These are phyloP conservation scores for Roridomyces roridus DNA, from an alignment of 768 basidiomycete species.

Conservation along the genomic window DNA sequence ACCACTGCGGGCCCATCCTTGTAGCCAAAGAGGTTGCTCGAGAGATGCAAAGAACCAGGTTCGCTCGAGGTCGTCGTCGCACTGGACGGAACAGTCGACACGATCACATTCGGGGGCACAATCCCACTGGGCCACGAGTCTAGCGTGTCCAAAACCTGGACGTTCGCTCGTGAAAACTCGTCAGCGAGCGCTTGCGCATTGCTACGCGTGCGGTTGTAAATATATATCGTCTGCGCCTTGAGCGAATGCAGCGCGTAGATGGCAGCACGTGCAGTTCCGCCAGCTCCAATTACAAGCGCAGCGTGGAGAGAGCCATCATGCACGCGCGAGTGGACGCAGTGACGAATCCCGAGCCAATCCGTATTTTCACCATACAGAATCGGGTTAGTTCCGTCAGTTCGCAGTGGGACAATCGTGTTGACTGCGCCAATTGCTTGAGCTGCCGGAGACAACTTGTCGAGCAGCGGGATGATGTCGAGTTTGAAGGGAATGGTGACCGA, in stretches of 20 bases:
- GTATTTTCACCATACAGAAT: constrained; percentile 93
- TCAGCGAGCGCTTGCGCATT: constrained; percentile 75
- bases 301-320: constrained; percentile 47
- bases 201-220: constrained; percentile 83
- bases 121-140: constrained; percentile 53
- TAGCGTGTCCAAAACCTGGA: constrained; percentile 67
- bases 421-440: constrained; percentile 92
- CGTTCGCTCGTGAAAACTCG: constrained; percentile 69
- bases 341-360: constrained; percentile 89
- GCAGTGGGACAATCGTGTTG: constrained; percentile 82
- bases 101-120: constrained; percentile 70
- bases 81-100: constrained; percentile 87
- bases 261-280: constrained; percentile 93
- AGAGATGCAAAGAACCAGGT: constrained; percentile 53
- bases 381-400: constrained; percentile 44
- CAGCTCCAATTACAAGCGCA: constrained; percentile 91
- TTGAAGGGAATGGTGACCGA: constrained; percentile 98
- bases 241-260: constrained; percentile 84
- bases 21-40: constrained; percentile 61
- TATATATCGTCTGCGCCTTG: constrained; percentile 72
- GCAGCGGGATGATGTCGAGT: constrained; percentile 82
- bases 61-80: constrained; percentile 49
- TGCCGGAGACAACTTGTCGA: constrained; percentile 81
- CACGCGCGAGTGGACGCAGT: constrained; percentile 54
- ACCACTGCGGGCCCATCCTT: constrained; percentile 63